Percentiles rank a stretch among this genome's conserved stretches.
These are phyloP conservation scores for Trametes coccinea DNA, from an alignment of 768 basidiomycete genomes.

Conservation along the genomic window DNA sequence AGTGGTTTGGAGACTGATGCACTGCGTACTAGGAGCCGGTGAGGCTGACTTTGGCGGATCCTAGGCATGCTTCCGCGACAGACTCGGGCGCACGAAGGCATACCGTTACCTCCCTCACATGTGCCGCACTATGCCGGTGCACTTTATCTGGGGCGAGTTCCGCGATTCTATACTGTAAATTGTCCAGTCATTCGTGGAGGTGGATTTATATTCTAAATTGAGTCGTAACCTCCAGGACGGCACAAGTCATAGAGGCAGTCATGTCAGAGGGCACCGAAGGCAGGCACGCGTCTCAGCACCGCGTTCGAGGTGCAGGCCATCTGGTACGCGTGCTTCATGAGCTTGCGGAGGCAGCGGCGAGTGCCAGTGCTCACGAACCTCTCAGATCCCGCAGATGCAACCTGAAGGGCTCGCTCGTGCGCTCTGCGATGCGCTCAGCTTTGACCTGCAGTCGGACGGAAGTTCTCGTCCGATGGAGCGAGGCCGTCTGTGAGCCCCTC, in stretches of 20 bases:
- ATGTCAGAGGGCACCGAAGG: neutral
- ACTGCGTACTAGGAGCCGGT: neutral
- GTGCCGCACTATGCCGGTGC: conserved; percentile 40
- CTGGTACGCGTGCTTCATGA: neutral
- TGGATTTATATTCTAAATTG: too few relatives aligned
- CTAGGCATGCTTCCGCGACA: conserved; percentile 44
- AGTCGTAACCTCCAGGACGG: neutral
- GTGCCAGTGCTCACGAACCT: too few relatives aligned
- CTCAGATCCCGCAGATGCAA: too few relatives aligned
- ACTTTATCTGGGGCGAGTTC: conserved; percentile 49
- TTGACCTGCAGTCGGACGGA: too few relatives aligned
- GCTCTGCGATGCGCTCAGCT: too few relatives aligned
- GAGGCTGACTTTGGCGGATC: too few relatives aligned
- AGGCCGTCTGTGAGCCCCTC: too few relatives aligned
- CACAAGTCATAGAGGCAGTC: neutral
- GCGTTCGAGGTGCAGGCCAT: neutral
- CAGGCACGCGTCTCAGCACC: conserved; percentile 7
- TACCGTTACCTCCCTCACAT: conserved; percentile 37
- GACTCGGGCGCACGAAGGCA: conserved; percentile 33
- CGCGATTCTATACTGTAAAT: conserved; percentile 25
- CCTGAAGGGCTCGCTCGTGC: too few relatives aligned
- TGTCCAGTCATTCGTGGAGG: too few relatives aligned
- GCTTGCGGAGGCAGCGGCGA: too few relatives aligned
- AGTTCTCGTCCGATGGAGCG: too few relatives aligned
- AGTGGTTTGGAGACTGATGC: neutral